Conservation (phyloP, 2,329 filamentous ascomycete species). For the Paramyrothecium roridum region DNA sequence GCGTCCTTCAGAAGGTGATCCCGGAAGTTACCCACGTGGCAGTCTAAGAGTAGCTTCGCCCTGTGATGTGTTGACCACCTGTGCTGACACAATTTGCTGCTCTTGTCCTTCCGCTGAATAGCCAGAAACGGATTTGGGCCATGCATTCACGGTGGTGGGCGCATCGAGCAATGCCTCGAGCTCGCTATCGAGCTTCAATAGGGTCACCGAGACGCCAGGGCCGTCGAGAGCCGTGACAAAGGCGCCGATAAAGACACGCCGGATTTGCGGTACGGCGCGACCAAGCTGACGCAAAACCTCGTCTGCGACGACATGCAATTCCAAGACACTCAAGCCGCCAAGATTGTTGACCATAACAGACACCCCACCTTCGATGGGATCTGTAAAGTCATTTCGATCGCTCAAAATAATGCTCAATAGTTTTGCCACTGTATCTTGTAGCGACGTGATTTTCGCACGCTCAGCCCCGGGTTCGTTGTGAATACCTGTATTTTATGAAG, state of each 20-base stretch:
- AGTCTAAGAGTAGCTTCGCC: background rate
- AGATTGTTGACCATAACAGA: slow-evolving; percentile 20
- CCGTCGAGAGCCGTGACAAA: slow-evolving; percentile 19
- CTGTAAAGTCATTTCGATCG: background rate
- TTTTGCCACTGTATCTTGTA: slow-evolving; percentile 13
- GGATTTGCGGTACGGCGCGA: slow-evolving; percentile 6
- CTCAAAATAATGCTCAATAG: slow-evolving; percentile 16
- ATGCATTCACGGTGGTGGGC: slow-evolving; percentile 16
- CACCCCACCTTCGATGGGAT: slow-evolving; percentile 1
- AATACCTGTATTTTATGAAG: slow-evolving; percentile 4
- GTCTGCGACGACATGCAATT: slow-evolving; percentile 17
- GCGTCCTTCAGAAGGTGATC: slow-evolving; percentile 2
- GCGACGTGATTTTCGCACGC: slow-evolving; percentile 10
- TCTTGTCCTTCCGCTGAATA: slow-evolving; percentile 13
- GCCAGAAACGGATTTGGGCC: slow-evolving; percentile 16
- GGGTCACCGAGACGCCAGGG: slow-evolving; percentile 16
- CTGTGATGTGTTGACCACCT: background rate
- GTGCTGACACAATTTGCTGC: slow-evolving; percentile 1
- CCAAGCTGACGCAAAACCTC: slow-evolving; percentile 15
- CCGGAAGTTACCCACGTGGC: background rate
- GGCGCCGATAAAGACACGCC: slow-evolving; percentile 14
- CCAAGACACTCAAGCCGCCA: slow-evolving; percentile 17
- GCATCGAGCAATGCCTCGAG: slow-evolving; percentile 13
- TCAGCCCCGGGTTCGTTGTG: slow-evolving; percentile 21
- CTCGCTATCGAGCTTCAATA: slow-evolving; percentile 16